A percentile compares a stretch with the other conserved stretches of the same genome.
These are phyloP conservation scores for Lichenothelia convexa DNA, from an alignment of 495 filamentous ascomycete species.

Conservation along the genomic window DNA sequence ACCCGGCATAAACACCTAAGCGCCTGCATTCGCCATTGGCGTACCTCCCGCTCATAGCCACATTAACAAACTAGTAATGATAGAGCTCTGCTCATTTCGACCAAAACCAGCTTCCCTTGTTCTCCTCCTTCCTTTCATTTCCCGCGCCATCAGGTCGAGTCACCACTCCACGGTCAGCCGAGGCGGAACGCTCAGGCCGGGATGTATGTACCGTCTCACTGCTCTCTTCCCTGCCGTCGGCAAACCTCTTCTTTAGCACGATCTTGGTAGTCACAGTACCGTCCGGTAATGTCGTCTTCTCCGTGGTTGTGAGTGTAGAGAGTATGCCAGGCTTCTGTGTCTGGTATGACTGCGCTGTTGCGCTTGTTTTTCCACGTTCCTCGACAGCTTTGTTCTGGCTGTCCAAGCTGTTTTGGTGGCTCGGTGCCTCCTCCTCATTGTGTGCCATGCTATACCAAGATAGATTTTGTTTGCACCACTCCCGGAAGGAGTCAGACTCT, in stretches of 20 bases:
- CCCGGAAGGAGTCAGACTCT: neutral
- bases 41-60: no score
- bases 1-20: no score
- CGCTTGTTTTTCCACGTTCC: neutral
- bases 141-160: neutral
- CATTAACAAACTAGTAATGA: no score
- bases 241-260: slow-evolving; percentile 40
- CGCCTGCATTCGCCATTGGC: no score
- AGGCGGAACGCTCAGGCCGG: slow-evolving; percentile 5
- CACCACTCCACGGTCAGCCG: neutral
- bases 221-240: slow-evolving; percentile 44
- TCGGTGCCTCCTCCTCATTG: neutral
- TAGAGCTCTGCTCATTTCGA: slow-evolving; percentile 1
- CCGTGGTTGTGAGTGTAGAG: slow-evolving; percentile 39
- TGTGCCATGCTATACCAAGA: slow-evolving; percentile 9
- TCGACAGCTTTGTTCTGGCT: neutral
- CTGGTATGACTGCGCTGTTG: neutral
- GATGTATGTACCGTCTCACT: slow-evolving; percentile 26
- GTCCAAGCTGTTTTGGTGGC: neutral
- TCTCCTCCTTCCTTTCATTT: neutral
- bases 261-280: slow-evolving; percentile 42
- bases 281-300: slow-evolving; percentile 34
- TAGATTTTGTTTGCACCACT: no score
- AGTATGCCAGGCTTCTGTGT: slow-evolving; percentile 21
- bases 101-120: slow-evolving; percentile 16